These are phyloP conservation scores for Penicillium coprophilum DNA, from an alignment of 495 filamentous ascomycete species.

Conservation along the genomic window DNA sequence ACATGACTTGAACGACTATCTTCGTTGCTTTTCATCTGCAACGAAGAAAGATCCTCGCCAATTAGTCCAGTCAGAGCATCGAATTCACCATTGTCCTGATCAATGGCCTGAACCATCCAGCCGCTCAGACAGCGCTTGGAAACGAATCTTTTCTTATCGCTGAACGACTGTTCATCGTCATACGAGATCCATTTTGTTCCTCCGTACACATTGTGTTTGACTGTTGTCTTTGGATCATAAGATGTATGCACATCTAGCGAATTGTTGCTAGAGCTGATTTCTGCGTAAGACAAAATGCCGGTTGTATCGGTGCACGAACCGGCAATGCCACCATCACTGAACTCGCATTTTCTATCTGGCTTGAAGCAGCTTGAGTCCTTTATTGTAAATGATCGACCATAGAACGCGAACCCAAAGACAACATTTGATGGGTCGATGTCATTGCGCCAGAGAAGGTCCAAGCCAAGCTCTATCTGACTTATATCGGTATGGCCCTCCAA, in stretches of 20 bases:
- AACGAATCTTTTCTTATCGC: slow-evolving; percentile 1
- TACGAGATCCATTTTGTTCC: slow-evolving; percentile 44
- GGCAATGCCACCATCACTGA: not conserved
- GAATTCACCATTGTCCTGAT: slow-evolving; percentile 5
- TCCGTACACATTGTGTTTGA: not conserved
- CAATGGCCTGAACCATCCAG: slow-evolving; percentile 34
- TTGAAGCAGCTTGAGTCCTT: slow-evolving; percentile 31
- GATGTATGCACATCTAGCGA: not conserved
- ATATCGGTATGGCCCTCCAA: slow-evolving; percentile 34
- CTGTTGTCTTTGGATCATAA: not conserved
- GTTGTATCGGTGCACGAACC: not conserved
- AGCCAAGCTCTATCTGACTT: slow-evolving; percentile 31
- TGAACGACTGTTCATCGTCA: slow-evolving; percentile 40
- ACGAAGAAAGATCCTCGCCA: no score
- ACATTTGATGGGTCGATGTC: slow-evolving; percentile 34
- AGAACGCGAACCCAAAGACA: slow-evolving; percentile 39
- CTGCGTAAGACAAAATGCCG: not conserved
- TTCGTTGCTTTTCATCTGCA: no score
- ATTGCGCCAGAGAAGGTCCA: slow-evolving; percentile 38
- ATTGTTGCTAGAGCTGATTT: not conserved
- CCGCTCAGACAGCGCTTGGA: slow-evolving; percentile 21
- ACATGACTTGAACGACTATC: no score
- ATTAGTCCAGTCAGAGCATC: no score
- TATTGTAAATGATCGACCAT: slow-evolving; percentile 40
- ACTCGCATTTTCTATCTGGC: slow-evolving; percentile 1